A percentile compares a stretch with the other conserved stretches of the same genome.
Conservation (phyloP, 306 rosid species). For the Castanospermum australe region DNA sequence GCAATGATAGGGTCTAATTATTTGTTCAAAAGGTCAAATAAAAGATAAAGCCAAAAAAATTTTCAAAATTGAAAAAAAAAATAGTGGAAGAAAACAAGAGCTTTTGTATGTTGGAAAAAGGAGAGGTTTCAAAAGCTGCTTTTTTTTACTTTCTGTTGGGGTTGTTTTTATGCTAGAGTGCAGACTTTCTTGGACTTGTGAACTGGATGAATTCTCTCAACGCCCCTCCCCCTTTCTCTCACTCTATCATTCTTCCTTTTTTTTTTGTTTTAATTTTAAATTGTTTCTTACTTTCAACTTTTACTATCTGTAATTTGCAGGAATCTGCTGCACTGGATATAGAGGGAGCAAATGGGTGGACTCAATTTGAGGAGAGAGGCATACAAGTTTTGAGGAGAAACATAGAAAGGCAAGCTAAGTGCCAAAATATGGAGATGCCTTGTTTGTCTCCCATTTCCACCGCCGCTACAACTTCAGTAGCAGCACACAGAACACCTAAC, state of each 20-base stretch:
- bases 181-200: constrained; percentile 33
- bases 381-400: constrained; percentile 30
- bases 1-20: neutral
- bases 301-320: constrained; percentile 41
- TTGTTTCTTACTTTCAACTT: constrained; percentile 6
- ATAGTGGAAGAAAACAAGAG: constrained; percentile 24
- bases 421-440: constrained; percentile 36
- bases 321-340: constrained; percentile 47
- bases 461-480: constrained; percentile 7
- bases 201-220: constrained; percentile 17
- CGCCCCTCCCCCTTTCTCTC: neutral
- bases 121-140: constrained; percentile 39
- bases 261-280: neutral
- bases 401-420: constrained; percentile 18
- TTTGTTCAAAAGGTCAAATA: constrained; percentile 1
- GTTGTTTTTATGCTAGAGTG: constrained; percentile 34
- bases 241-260: neutral
- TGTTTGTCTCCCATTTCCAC: constrained; percentile 20
- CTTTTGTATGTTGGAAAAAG: constrained; percentile 41
- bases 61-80: neutral
- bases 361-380: constrained; percentile 29
- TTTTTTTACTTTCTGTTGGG: constrained; percentile 40
- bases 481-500: constrained; percentile 22
- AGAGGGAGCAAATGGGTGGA: constrained; percentile 29
- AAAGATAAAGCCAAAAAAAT: neutral